These are phyloP conservation scores for Senecio squalidus DNA, from an alignment of 140 eudicot species.

Conservation along the genomic window DNA sequence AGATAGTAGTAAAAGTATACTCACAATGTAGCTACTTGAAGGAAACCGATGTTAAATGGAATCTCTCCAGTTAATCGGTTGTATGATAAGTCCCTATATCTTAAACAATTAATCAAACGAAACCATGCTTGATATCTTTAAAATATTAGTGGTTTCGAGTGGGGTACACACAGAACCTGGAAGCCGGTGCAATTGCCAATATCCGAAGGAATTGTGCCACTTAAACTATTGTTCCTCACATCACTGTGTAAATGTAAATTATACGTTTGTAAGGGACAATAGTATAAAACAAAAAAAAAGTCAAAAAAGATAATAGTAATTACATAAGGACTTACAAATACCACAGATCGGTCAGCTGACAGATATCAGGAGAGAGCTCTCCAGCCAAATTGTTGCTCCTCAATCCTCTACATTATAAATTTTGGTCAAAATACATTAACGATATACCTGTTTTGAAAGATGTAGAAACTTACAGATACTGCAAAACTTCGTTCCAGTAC, in stretches of 20 bases:
- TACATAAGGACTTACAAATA: no score
- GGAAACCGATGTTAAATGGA: constrained; percentile 89
- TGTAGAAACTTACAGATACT: no score
- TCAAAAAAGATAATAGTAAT: not conserved
- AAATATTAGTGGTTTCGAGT: not conserved
- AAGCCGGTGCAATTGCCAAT: constrained; percentile 95
- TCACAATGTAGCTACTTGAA: constrained; percentile 97
- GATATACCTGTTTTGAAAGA: no score
- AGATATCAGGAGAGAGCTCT: no score
- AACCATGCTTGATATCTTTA: not conserved
- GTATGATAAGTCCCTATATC: constrained; percentile 82
- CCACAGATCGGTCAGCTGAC: no score
- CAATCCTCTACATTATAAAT: no score
- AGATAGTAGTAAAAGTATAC: constrained; percentile 11
- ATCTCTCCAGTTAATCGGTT: constrained; percentile 74
- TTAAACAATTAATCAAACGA: not conserved
- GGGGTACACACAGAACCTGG: constrained; percentile 86
- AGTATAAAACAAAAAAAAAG: not conserved
- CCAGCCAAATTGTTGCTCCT: no score
- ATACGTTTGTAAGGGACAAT: not conserved
- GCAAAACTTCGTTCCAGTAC: no score
- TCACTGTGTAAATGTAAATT: constrained; percentile 45
- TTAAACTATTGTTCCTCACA: constrained; percentile 74
- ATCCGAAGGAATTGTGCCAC: constrained; percentile 71
- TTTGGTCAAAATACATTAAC: no score